Evolutionary conservation across 2,329 filamentous ascomycete species (phyloP).

Genomic region (Colletotrichum trifolii): DNA sequence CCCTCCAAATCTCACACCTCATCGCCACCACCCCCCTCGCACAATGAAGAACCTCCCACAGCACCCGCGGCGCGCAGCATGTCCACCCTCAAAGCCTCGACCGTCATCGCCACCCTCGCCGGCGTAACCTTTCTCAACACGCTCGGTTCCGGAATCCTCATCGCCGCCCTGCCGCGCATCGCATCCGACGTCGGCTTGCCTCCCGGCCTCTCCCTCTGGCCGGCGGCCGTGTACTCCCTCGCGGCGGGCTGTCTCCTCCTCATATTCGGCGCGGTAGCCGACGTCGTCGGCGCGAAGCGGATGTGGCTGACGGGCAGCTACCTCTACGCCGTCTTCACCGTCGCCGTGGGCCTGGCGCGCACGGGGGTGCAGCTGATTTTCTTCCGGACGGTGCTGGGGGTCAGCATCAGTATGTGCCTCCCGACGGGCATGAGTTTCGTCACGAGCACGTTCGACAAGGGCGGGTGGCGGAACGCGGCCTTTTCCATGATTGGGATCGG

Average conservation of each 20-base stretch:
- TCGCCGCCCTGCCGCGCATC: slow-evolving; percentile 51
- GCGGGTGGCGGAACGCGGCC: slow-evolving; percentile 51
- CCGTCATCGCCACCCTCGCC: slow-evolving; percentile 47
- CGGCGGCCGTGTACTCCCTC: slow-evolving; percentile 44
- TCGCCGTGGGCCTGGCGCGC: slow-evolving; percentile 47
- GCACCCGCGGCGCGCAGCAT: slow-evolving; percentile 26
- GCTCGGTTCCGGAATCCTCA: slow-evolving; percentile 51
- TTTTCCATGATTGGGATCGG: slow-evolving; percentile 58
- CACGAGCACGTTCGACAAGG: slow-evolving; percentile 49
- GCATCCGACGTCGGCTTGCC: slow-evolving; percentile 47
- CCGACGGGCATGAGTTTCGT: slow-evolving; percentile 51
- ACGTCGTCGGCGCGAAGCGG: slow-evolving; percentile 48
- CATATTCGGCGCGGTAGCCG: slow-evolving; percentile 50
- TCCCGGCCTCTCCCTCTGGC: slow-evolving; percentile 46
- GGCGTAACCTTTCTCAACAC: slow-evolving; percentile 50
- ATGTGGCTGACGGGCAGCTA: slow-evolving; percentile 49
- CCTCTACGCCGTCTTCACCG: slow-evolving; percentile 46
- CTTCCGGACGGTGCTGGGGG: slow-evolving; percentile 48
- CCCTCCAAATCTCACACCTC: too few relatives aligned
- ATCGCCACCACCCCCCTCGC: not conserved
- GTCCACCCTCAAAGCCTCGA: slow-evolving; percentile 42
- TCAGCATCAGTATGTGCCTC: slow-evolving; percentile 51
- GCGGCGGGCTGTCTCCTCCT: slow-evolving; percentile 46
- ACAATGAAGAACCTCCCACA: not conserved
- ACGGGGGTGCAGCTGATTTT: slow-evolving; percentile 51